phyloP scores from a whole-genome alignment of 495 filamentous ascomycete genomes.

The Trichocladium uniseriatum region DNA sequence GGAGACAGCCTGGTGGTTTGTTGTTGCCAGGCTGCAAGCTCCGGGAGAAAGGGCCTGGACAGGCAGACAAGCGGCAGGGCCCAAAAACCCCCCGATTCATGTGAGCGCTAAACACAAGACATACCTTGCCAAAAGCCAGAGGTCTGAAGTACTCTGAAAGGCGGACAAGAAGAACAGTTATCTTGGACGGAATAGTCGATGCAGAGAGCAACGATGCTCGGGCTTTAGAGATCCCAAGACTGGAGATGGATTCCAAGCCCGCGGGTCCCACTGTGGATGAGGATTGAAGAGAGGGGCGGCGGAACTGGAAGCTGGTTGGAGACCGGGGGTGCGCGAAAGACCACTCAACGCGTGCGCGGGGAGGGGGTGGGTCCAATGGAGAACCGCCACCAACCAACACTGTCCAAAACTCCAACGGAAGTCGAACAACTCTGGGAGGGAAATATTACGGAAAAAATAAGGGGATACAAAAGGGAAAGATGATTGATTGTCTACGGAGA shows the following conservation, averaged over 20 bases:
- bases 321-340: neutral
- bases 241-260: neutral
- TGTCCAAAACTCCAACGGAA: too few relatives aligned
- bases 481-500: too few relatives aligned
- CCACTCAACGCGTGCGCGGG: neutral
- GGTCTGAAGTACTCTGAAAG: neutral
- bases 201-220: neutral
- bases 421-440: too few relatives aligned
- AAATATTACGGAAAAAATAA: too few relatives aligned
- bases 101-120: neutral
- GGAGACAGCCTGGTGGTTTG: neutral
- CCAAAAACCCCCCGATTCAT: neutral
- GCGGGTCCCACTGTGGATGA: neutral
- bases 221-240: neutral
- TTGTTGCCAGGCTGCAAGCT: neutral
- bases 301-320: neutral
- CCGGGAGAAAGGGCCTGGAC: neutral
- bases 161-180: neutral
- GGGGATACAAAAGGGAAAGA: too few relatives aligned
- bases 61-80: neutral
- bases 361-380: neutral
- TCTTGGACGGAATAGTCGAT: neutral
- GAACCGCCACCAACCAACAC: too few relatives aligned
- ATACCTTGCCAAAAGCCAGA: neutral
- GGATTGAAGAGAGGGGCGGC: neutral